These are phyloP conservation scores for Vanilla planifolia DNA, from an alignment of 106 monocot genomes.

Conservation along the genomic window DNA sequence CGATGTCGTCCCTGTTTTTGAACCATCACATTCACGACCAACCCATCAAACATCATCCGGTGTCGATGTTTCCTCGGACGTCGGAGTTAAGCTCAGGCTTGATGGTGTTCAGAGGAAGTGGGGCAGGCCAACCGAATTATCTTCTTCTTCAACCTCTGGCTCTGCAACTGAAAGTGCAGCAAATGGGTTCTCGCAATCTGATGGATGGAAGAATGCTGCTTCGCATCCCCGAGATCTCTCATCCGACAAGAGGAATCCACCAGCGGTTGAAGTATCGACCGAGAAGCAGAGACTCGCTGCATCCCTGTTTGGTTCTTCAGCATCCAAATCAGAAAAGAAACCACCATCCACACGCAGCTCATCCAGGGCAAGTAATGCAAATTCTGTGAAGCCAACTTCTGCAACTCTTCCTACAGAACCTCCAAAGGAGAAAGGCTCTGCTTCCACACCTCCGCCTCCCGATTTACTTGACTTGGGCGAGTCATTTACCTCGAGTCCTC, in stretches of 20 bases:
- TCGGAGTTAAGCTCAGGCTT: constrained; percentile 59
- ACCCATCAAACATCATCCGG: too few relatives aligned
- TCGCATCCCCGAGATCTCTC: constrained; percentile 30
- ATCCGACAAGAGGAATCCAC: constrained; percentile 40
- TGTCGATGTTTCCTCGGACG: constrained; percentile 27
- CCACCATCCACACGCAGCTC: constrained; percentile 27
- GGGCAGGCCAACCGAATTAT: constrained; percentile 79
- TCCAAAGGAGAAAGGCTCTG: constrained; percentile 18
- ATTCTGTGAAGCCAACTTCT: constrained; percentile 21
- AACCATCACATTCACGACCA: constrained; percentile 28
- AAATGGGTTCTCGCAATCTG: constrained; percentile 44
- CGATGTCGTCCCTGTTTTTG: constrained; percentile 46
- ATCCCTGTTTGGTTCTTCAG: constrained; percentile 75
- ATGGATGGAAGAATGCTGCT: constrained; percentile 11
- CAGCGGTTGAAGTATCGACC: constrained; percentile 60
- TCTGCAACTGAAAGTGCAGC: constrained; percentile 24
- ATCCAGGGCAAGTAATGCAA: constrained; percentile 24
- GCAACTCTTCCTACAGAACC: constrained; percentile 21
- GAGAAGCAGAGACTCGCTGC: constrained; percentile 96
- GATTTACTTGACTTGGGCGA: constrained; percentile 92
- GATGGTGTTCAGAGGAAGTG: constrained; percentile 93
- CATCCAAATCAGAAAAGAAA: constrained; percentile 60
- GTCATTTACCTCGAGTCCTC: constrained; percentile 18
- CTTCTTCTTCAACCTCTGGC: constrained; percentile 35
- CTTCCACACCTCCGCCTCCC: constrained; percentile 38